Conservation (phyloP, 345 rosid genomes). For the Cardamine resedifolia region DNA sequence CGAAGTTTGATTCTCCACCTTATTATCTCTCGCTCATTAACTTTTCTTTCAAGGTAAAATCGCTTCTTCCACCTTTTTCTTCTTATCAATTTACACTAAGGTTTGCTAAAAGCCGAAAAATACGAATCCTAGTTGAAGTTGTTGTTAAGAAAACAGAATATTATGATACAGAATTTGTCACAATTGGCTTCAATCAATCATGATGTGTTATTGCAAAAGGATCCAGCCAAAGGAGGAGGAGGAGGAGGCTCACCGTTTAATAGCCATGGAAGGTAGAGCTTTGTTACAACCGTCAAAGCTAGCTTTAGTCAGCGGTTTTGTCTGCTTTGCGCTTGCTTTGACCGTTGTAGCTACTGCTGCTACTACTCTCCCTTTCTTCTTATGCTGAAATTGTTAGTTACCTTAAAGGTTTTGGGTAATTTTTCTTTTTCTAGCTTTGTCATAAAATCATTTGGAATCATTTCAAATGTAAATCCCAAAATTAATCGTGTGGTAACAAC, state of each 20-base stretch:
- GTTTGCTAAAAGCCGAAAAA: not conserved
- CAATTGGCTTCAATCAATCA: constrained; percentile 81
- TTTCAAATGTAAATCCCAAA: constrained; percentile 28
- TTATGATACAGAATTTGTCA: constrained; percentile 63
- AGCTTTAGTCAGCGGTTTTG: constrained; percentile 1
- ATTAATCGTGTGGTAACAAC: constrained; percentile 5
- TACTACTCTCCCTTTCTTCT: not conserved
- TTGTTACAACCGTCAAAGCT: constrained; percentile 34
- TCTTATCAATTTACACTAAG: not conserved
- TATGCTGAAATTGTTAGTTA: constrained; percentile 24
- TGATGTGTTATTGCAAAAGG: constrained; percentile 68
- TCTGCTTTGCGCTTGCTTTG: constrained; percentile 22
- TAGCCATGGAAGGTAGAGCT: constrained; percentile 37
- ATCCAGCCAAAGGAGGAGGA: constrained; percentile 47
- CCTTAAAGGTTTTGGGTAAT: constrained; percentile 16
- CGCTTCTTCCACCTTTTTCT: not conserved
- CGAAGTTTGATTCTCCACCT: constrained; percentile 55
- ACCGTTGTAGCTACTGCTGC: constrained; percentile 38
- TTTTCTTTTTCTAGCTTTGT: constrained; percentile 1
- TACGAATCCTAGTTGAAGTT: not conserved
- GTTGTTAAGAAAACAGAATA: not conserved
- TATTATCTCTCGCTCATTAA: constrained; percentile 61
- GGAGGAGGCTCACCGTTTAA: constrained; percentile 48
- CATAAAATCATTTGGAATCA: constrained; percentile 25
- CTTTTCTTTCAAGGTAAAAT: constrained; percentile 78